phyloP scores from a whole-genome alignment of 495 filamentous ascomycete genomes.

The Penicillium verhagenii region DNA sequence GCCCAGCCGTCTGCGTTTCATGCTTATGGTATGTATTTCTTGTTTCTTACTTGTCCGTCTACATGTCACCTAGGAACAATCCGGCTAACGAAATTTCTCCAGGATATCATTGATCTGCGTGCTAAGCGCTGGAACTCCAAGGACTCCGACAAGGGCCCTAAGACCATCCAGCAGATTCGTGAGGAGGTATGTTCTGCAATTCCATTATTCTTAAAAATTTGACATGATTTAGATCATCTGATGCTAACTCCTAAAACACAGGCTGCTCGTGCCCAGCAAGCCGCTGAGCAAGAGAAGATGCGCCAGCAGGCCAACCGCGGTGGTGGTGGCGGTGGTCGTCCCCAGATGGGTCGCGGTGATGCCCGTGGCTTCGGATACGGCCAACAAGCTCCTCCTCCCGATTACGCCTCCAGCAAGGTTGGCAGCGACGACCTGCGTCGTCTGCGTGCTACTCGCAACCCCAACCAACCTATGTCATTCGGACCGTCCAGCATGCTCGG shows the following conservation, averaged over 20 bases:
- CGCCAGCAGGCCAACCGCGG: slow-evolving; percentile 49
- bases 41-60: neutral
- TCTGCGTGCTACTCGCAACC: slow-evolving; percentile 63
- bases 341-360: slow-evolving; percentile 77
- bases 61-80: neutral
- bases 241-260: slow-evolving; percentile 37
- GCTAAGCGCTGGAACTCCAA: slow-evolving; percentile 74
- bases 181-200: slow-evolving; percentile 61
- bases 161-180: slow-evolving; percentile 90
- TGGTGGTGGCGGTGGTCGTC: slow-evolving; percentile 59
- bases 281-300: slow-evolving; percentile 54
- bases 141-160: slow-evolving; percentile 85
- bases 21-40: slow-evolving; percentile 71
- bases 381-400: slow-evolving; percentile 62
- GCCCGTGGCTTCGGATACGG: slow-evolving; percentile 66
- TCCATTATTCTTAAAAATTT: too few species aligned
- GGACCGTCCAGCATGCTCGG: slow-evolving; percentile 78
- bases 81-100: slow-evolving; percentile 7
- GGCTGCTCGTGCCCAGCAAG: slow-evolving; percentile 67
- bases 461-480: slow-evolving; percentile 60
- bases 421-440: slow-evolving; percentile 86
- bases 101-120: slow-evolving; percentile 86
- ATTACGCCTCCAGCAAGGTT: slow-evolving; percentile 74
- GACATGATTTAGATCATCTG: neutral
- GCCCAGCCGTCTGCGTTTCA: slow-evolving; percentile 86